Evolutionary conservation across 1,284 basidiomycete genomes (phyloP), one percentile per base, ranked within the genome.

Genomic region (Papiliotrema laurentii): DNA sequence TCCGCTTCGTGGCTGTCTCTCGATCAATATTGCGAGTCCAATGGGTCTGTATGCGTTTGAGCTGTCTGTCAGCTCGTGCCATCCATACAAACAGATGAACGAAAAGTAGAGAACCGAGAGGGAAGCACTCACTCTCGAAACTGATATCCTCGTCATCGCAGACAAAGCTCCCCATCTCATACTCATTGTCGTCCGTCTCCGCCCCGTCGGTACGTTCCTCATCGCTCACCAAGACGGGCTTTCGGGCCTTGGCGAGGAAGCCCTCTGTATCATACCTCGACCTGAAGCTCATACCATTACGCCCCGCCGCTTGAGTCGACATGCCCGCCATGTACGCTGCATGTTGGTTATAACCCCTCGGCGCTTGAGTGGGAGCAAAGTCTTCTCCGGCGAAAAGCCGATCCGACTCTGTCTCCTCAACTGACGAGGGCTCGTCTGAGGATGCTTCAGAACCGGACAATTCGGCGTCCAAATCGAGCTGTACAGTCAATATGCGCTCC

Each of bases 301-400:
- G 48, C 4, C 50, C 47, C 2, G 56, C 54, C 0, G 49, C 65
- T 48, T 73, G 72, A 3, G 72, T 72, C 7, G 62, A 57, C 16
- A 73, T 45, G 1, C 72, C 72, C 7, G 68, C 67, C 1, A 61
- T 43, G 48, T 75, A 75, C 5, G 66, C 59, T 1, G 67, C 67
- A 9, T 53, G 63, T 50, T 75, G 73, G 49, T 73, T 66, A 53
- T 73, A 78, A 1, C 76, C 76, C 10, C 51, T 54, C 1, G 73
- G 74, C 1, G 73, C 75, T 56, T 78, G 76, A 2, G 77, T 78
- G 2, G 76, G 69, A 33, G 57, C 47, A 40, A 73, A 78, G 38
- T 75, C 58, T 7, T 72, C 68, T 1, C 73, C 74, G 6, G 70
- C 75, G 54, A 78, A 74, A 9, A 43, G 40, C 2, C 65, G 60